Evolutionary conservation across 129 eudicot species (phyloP), one percentile per base, ranked within the genome.

Genomic region (Saussurea involucrata): DNA sequence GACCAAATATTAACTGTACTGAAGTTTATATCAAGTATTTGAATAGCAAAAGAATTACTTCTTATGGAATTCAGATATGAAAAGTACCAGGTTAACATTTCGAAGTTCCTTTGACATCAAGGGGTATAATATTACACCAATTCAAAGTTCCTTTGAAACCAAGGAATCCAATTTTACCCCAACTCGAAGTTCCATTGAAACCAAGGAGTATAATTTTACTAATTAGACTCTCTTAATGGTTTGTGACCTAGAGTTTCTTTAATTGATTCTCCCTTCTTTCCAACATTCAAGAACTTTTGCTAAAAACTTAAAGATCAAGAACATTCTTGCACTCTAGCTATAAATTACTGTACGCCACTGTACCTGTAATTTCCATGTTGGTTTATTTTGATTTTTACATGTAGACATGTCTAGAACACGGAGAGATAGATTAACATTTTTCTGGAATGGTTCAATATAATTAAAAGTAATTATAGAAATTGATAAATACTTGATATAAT

Each of bases 51-150:
- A 32, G 32, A 7, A 32, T 8, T 29, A 29, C 31, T 66, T 17
- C 71, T n/a, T 29, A 66, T 29, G 42, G 13, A 29, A 66, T 15
- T 66, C 7, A 27, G 24, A 66, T 66, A 29, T 31, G 22, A 32
- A 66, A 29, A 28, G 24, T 36, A 31, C 71, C n/a, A 71, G 66
- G 65, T 72, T 72, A 27, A 72, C 76, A 72, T 31, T n/a, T n/a
- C 40, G 40, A 34, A 34, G 40, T 5, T 34, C 9, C 9, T 34
- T 34, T 34, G 40, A 34, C 40, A 34, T 10, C 21, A 49, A 49
- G 58, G 58, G 17, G 21, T 49, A 49, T 49, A 49, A 49, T 15
- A 13, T 15, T 12, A 4, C 61, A 6, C 61, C 61, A 53, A 53
- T 53, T 53, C 61, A 53, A 17, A n/a, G 61, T 18, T 17, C 21